Conservation (phyloP, 1,284 basidiomycete species). For the Sanghuangporus baumii region DNA sequence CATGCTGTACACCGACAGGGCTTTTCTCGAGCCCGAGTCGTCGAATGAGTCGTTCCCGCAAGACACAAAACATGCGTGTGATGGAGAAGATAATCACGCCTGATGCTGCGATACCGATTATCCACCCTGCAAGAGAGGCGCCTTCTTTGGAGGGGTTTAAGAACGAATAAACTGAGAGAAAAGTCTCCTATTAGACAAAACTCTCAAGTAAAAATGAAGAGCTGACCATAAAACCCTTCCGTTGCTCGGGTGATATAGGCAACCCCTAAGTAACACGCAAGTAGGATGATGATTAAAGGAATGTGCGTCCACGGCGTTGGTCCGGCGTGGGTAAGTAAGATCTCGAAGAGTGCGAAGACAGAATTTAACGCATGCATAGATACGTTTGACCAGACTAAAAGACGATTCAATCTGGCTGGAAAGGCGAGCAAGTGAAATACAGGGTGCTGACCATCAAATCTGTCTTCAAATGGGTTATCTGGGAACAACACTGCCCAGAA, state of each 20-base stretch:
- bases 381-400: conserved; percentile 51
- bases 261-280: conserved; percentile 56
- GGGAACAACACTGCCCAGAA: conserved; percentile 55
- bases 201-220: neutral
- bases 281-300: conserved; percentile 39
- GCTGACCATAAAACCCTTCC: conserved; percentile 60
- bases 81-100: conserved; percentile 42
- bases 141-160: conserved; percentile 35
- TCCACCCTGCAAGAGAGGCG: conserved; percentile 40
- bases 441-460: conserved; percentile 31
- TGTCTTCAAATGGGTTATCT: conserved; percentile 35
- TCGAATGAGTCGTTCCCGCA: neutral
- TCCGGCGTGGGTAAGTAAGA: conserved; percentile 45
- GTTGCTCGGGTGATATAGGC: conserved; percentile 58
- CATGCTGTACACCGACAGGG: neutral
- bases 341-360: conserved; percentile 51
- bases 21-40: neutral
- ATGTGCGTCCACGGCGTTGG: conserved; percentile 52
- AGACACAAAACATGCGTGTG: conserved; percentile 18
- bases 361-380: conserved; percentile 61
- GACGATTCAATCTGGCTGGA: neutral
- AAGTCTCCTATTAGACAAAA: neutral
- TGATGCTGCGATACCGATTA: conserved; percentile 46
- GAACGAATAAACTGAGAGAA: conserved; percentile 38
- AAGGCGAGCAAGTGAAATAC: neutral